A percentile compares a stretch with the other conserved stretches of the same genome.
Evolutionary conservation across 176 grass and related monocot genomes (phyloP).

Genomic region (Rhynchospora tenuis): DNA sequence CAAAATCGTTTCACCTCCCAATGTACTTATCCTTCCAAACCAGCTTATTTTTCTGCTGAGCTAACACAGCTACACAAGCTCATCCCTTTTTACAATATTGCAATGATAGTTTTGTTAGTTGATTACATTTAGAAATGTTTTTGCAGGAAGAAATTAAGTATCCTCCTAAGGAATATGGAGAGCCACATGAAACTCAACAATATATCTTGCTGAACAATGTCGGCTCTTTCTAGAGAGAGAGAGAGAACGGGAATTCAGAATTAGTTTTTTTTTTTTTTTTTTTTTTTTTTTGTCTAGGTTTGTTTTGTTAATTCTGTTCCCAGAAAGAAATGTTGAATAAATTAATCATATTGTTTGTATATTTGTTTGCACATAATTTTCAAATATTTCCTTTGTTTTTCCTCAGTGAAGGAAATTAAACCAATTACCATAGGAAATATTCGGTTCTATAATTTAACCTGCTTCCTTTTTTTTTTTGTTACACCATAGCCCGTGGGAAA

Average conservation of each 20-base stretch:
- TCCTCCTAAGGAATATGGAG: not conserved
- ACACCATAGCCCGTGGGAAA: too few species aligned
- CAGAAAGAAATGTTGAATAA: not conserved
- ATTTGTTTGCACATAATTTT: not conserved
- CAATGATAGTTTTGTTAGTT: not conserved
- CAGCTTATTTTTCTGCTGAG: too few species aligned
- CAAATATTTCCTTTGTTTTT: not conserved
- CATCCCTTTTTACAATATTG: not conserved
- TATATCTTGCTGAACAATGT: not conserved
- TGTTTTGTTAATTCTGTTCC: not conserved
- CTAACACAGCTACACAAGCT: too few species aligned
- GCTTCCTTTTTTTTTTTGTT: too few species aligned
- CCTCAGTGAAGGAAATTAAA: not conserved
- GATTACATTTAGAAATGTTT: slow-evolving; percentile 1
- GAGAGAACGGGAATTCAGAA: not conserved
- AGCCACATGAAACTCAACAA: not conserved
- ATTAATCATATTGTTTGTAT: not conserved
- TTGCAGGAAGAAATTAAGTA: not conserved
- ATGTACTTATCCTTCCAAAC: too few species aligned
- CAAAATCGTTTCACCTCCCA: too few species aligned
- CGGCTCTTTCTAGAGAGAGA: not conserved
- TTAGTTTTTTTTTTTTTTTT: too few species aligned
- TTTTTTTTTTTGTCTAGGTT: not conserved
- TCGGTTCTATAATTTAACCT: too few species aligned
- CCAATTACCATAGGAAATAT: not conserved